Evolutionary conservation across 257 asterid genomes (phyloP).

Genomic region (Asclepias syriaca): DNA sequence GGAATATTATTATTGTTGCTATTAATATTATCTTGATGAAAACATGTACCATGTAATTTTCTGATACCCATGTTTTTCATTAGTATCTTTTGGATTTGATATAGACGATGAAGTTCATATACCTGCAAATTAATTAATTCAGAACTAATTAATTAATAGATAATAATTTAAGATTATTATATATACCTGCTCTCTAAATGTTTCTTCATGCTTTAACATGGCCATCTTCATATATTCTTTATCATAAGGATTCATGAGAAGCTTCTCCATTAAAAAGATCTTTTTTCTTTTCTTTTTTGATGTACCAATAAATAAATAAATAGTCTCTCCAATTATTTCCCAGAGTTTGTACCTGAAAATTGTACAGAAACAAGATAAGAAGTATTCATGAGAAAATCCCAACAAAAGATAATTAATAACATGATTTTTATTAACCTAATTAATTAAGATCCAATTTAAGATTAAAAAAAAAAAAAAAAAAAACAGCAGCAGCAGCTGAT

Average conservation of each 20-base stretch:
- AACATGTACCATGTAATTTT: slow-evolving; percentile 3
- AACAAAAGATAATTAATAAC: neutral
- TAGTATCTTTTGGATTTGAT: slow-evolving; percentile 63
- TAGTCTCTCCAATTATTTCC: neutral
- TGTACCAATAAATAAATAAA: too few relatives aligned
- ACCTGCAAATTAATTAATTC: slow-evolving; percentile 49
- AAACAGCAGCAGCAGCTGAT: neutral
- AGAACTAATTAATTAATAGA: neutral
- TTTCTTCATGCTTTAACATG: slow-evolving; percentile 90
- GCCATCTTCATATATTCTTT: slow-evolving; percentile 83
- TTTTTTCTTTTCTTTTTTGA: too few relatives aligned
- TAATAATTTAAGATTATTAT: neutral
- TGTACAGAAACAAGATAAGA: slow-evolving; percentile 7
- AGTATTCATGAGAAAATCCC: neutral
- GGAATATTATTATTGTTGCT: neutral
- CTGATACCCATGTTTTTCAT: slow-evolving; percentile 47
- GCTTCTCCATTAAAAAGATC: slow-evolving; percentile 53
- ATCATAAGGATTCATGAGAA: slow-evolving; percentile 46
- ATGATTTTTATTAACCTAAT: neutral
- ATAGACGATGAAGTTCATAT: slow-evolving; percentile 80
- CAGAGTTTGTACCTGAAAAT: slow-evolving; percentile 8
- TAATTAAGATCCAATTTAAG: neutral
- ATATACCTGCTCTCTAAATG: slow-evolving; percentile 76
- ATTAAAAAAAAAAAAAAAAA: neutral
- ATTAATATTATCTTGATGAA: neutral